Base-by-base conservation (phyloP, 1,139 yeast species). In the Taiozyma sp. region DNA sequence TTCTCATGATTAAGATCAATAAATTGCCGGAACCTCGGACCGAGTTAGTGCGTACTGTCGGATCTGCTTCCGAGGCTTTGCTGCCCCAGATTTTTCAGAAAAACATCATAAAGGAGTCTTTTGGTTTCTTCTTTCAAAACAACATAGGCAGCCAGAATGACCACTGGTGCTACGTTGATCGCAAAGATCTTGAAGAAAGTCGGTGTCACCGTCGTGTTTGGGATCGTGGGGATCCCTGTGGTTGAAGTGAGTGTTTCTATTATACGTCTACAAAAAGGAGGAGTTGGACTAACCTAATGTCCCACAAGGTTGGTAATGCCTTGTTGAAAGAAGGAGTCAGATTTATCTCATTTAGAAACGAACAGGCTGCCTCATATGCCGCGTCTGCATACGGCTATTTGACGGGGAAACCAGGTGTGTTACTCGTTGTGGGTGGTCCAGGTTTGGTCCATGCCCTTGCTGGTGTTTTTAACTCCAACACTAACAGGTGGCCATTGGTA, bases 361-460 rank as follows among this genome's bases (percentile, higher is more conserved):
- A 83, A 59, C 88, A 83, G 59, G 73, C 85, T 13, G 88, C 88
- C 0, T 78, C 86, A 1, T 82, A 83, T 58, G 88, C 88, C 3
- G 88, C 88, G 3, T 78, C 85, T 2, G 75, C 77, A 1, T 82
- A 83, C 61, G 88, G 88, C 0, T 83, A 79, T 57, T 63, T 83
- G 44, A 81, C 84, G 4, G 79, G 80, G 1, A 67, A 65, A 51
- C 88, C 88, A 0, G 88, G 85, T 22, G 85, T 83, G 1, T 63
- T 81, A 19, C 68, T 83, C 3, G 85, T 81, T 0, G 88, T 83
- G 2, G 88, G 88, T 22, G 88, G 88, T 0, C 88, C 88, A 0
- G 88, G 88, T 6, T 70, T 83, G 2, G 70, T 83, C 10, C 88
- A 83, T 57, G 83, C 86, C 0, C 58, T 80, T 46, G 77, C 88